Percentiles rank a stretch among this genome's conserved stretches.
Evolutionary conservation across 2,329 filamentous ascomycete genomes (phyloP).

Genomic region (Lasiodiplodia sp.): DNA sequence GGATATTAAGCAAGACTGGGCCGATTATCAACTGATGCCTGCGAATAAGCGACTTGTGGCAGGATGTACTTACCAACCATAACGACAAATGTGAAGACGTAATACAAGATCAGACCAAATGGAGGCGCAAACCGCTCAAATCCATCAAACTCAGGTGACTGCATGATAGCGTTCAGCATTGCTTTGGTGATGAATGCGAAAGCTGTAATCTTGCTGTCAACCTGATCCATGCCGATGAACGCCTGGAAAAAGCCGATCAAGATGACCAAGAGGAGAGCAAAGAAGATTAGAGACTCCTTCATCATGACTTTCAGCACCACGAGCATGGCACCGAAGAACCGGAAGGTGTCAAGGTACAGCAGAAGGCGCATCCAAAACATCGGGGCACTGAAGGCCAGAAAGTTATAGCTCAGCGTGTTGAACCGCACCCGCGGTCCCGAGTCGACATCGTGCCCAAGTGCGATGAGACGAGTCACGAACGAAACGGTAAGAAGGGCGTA

Average conservation of each 20-base stretch:
- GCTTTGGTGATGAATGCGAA: constrained; percentile 77
- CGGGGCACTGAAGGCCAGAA: constrained; percentile 89
- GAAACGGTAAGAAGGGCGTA: constrained; percentile 82
- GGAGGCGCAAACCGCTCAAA: constrained; percentile 93
- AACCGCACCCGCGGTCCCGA: constrained; percentile 64
- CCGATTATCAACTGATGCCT: not conserved
- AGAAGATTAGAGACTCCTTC: constrained; percentile 86
- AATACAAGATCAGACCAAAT: constrained; percentile 94
- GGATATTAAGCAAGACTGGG: constrained; percentile 82
- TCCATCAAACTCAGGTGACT: constrained; percentile 85
- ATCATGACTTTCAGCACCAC: constrained; percentile 84
- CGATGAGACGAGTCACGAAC: constrained; percentile 79
- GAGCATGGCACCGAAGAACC: constrained; percentile 98
- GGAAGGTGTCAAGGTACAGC: constrained; percentile 89
- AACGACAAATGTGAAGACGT: constrained; percentile 96
- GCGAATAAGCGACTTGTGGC: too few relatives aligned
- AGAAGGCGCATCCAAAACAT: constrained; percentile 97
- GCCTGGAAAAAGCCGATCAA: constrained; percentile 89
- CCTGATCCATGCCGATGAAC: constrained; percentile 88
- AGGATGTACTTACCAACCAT: constrained; percentile 67
- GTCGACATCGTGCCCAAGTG: constrained; percentile 67
- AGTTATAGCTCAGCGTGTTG: constrained; percentile 89
- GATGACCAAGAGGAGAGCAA: constrained; percentile 85
- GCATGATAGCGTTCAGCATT: constrained; percentile 91
- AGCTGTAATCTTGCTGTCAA: constrained; percentile 70